Conservation (phyloP, 805 yeast genomes). For the Ogataea methanolica region DNA sequence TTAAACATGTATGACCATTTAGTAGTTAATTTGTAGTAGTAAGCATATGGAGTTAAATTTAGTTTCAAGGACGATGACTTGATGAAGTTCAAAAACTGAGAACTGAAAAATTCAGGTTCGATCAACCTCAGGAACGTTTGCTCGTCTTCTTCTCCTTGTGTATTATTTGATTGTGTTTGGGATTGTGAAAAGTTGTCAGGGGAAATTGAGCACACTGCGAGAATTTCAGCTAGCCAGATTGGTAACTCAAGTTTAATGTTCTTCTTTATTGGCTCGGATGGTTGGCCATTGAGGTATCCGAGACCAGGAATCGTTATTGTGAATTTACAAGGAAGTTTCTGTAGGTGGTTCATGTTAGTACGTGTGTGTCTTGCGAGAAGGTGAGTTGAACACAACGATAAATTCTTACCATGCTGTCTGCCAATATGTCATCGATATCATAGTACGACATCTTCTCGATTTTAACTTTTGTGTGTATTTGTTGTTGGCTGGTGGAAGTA, state of each 20-base stretch:
- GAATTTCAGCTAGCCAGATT: conserved; percentile 78
- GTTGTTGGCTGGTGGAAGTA: background rate
- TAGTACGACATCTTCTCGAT: conserved; percentile 41
- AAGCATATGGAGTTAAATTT: conserved; percentile 21
- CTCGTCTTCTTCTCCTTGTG: conserved; percentile 28
- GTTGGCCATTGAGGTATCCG: conserved; percentile 82
- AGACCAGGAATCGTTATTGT: conserved; percentile 76
- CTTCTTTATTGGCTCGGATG: conserved; percentile 53
- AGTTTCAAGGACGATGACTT: conserved; percentile 47
- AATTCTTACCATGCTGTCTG: conserved; percentile 50
- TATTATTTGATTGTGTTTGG: conserved; percentile 21
- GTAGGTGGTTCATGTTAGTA: conserved; percentile 1
- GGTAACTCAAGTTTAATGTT: conserved; percentile 75
- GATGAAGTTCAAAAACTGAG: conserved; percentile 73
- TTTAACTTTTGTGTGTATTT: background rate
- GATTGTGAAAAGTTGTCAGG: background rate
- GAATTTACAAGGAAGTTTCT: conserved; percentile 74
- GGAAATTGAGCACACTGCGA: conserved; percentile 48
- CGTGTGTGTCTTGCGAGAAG: background rate
- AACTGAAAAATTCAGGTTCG: conserved; percentile 65
- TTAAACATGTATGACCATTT: conserved; percentile 74
- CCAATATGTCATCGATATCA: conserved; percentile 71
- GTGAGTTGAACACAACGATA: background rate
- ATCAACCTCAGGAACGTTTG: conserved; percentile 60
- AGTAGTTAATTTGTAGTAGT: conserved; percentile 61